These are phyloP conservation scores for Penicillium italicum DNA, from an alignment of 2,329 filamentous ascomycete species.

Conservation along the genomic window DNA sequence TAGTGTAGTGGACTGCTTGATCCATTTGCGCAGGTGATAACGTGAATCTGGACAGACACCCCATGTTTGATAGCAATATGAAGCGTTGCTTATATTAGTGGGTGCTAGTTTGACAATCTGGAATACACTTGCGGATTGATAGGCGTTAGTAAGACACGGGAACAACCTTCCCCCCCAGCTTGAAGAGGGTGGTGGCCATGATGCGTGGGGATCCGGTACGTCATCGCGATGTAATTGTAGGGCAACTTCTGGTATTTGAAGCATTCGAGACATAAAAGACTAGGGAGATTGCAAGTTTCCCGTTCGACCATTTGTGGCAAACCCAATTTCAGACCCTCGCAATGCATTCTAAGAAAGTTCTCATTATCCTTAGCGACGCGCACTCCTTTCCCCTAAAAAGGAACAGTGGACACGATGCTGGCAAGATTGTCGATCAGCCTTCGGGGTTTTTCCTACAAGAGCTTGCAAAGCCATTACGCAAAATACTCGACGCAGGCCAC, in stretches of 20 bases:
- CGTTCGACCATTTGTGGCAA: not conserved
- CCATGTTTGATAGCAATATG: not conserved
- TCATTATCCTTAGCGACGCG: conserved; percentile 46
- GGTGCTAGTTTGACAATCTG: not conserved
- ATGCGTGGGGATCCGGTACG: not conserved
- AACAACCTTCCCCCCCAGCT: no score
- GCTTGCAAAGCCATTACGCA: conserved; percentile 38
- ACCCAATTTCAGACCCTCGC: not conserved
- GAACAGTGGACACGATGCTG: conserved; percentile 18
- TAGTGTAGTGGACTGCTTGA: not conserved
- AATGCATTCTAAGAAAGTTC: conserved; percentile 39
- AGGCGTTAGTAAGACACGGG: no score
- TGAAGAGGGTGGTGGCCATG: not conserved
- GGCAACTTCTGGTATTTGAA: not conserved
- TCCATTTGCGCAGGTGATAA: not conserved
- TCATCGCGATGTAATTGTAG: not conserved
- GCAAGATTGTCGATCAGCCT: conserved; percentile 28
- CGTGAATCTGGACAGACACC: not conserved
- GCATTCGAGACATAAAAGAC: not conserved
- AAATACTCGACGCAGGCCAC: conserved; percentile 38
- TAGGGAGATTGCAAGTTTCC: rapidly evolving
- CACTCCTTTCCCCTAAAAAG: conserved; percentile 39
- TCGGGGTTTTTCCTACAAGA: conserved; percentile 42
- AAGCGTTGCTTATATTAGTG: not conserved
- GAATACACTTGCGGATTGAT: no score